Base-by-base conservation (phyloP, 2,329 filamentous ascomycete genomes). In the Kalaharituber pfeilii region DNA sequence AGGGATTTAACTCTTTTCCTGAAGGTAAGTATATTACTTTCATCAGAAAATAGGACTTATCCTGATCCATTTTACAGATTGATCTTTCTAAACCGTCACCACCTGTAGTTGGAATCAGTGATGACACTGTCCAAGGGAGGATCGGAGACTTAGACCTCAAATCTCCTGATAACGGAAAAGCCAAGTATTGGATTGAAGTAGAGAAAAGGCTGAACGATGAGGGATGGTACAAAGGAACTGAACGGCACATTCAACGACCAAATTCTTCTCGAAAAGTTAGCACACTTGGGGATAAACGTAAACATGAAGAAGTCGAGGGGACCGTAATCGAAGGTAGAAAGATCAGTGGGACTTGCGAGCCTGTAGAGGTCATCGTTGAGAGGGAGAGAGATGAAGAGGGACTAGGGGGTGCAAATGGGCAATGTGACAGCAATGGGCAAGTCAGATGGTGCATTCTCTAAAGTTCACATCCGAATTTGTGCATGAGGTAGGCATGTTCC, bases 121-220 rank as follows among this genome's bases (percentile, higher is more conserved):
- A 30, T 3, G 51, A 26, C 6, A 65, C 66, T 1, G 66, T 79
- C 5, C 72, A 77, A 53, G 73, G 78, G 44, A 77, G 81, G 53
- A 73, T 91, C 8, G 83, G 81, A 1, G 85, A 91, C 64, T 73
- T 89, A 44, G 85, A 91, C 67, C 75, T 83, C 63, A 91, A 91
- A 70, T 81, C 80, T 54, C 73, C 76, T 7, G 69, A 69, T 0
- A 75, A 68, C 7, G 71, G 75, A 52, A 88, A 89, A 66, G 71
- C 79, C 54, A 71, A 72, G 45, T 81, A 84, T 63, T 91, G 85
- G 85, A 73, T 73, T 56, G 68, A 70, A 15, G 73, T 76, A 45
- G 84, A 91, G 67, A 67, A 68, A 51, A 70, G 73, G 24, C 69
- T 89, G 54, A 76, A 84, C 49, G 69, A 77, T 1, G 78, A 75